Conservation (phyloP, 768 basidiomycete genomes). For the Agrocybe chaxingu region DNA sequence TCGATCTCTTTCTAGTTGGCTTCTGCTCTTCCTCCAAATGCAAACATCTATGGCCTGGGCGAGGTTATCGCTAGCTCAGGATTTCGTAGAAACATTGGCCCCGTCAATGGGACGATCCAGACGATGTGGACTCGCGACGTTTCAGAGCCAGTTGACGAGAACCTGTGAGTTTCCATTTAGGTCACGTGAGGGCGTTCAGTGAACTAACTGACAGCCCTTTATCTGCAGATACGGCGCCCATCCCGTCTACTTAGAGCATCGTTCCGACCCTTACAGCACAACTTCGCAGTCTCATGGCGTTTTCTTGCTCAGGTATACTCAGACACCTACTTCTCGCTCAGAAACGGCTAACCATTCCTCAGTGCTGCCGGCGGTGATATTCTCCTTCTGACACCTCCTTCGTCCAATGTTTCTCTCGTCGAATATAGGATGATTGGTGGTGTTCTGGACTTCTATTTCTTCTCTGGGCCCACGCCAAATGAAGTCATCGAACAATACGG, state of each 20-base stretch:
- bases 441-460: conserved; percentile 75
- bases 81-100: conserved; percentile 58
- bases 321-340: too few relatives aligned
- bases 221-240: conserved; percentile 63
- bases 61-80: conserved; percentile 71
- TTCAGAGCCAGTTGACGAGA: conserved; percentile 63
- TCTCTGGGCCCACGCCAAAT: conserved; percentile 57
- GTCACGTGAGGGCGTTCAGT: conserved; percentile 13
- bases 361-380: conserved; percentile 73
- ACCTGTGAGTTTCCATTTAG: conserved; percentile 42
- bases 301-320: conserved; percentile 60
- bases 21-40: conserved; percentile 58
- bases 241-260: conserved; percentile 71
- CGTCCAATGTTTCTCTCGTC: conserved; percentile 54
- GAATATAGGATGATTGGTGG: conserved; percentile 77
- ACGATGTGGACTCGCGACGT: conserved; percentile 66
- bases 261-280: conserved; percentile 49
- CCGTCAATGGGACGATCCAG: conserved; percentile 58
- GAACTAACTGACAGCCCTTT: background rate
- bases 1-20: conserved; percentile 38
- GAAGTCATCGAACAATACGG: conserved; percentile 73
- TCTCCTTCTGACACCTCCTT: conserved; percentile 57
- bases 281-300: conserved; percentile 70
- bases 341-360: background rate
- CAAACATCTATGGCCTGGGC: conserved; percentile 79